Conservation (phyloP, 768 basidiomycete species). For the Rhodotorula toruloides region DNA sequence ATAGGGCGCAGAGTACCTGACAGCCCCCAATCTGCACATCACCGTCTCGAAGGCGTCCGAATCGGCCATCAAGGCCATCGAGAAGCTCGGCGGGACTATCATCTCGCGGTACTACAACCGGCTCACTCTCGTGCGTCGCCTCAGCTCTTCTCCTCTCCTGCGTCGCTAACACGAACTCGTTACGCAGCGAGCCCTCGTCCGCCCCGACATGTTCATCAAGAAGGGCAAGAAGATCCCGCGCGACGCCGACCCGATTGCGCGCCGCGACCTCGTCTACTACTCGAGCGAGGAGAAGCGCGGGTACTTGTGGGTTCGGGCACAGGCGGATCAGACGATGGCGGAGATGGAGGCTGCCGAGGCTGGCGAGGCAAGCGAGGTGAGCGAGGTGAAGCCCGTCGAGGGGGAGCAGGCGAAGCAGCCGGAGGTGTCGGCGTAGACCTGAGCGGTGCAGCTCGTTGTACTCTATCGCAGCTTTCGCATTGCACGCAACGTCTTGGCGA, state of each 20-base stretch:
- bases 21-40: constrained; percentile 59
- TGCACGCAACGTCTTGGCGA: background rate
- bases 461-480: background rate
- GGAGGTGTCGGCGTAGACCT: background rate
- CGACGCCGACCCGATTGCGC: constrained; percentile 41
- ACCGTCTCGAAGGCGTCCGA: constrained; percentile 78
- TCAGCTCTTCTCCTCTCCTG: background rate
- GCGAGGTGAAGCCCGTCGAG: background rate
- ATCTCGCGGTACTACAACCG: constrained; percentile 88
- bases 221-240: constrained; percentile 22
- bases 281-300: constrained; percentile 38
- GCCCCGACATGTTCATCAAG: constrained; percentile 28
- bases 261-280: constrained; percentile 44
- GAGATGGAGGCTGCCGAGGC: background rate
- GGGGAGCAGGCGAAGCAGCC: background rate
- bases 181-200: constrained; percentile 35
- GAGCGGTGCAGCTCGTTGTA: background rate
- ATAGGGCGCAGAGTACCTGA: constrained; percentile 65
- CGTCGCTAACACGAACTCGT: background rate
- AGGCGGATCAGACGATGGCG: background rate
- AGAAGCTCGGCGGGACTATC: constrained; percentile 72
- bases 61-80: constrained; percentile 77
- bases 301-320: constrained; percentile 30
- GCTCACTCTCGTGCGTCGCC: constrained; percentile 54
- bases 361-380: background rate